phyloP scores from a whole-genome alignment of 2,329 filamentous ascomycete genomes.

The Monilinia laxa region DNA sequence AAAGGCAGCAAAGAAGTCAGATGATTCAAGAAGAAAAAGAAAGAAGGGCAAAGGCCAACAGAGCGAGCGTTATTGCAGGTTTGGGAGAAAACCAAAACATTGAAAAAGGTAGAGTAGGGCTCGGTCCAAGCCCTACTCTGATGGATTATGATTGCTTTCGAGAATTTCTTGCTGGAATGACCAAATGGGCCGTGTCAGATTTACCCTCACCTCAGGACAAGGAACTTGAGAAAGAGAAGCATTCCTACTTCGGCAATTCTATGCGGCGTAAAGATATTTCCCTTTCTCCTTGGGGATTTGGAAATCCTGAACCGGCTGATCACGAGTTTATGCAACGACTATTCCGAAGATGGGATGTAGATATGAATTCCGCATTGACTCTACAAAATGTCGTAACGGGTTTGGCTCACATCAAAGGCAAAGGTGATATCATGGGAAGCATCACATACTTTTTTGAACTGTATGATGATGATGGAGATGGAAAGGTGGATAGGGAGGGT shows the following conservation, averaged over 20 bases:
- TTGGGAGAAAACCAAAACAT: constrained; percentile 51
- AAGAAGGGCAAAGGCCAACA: constrained; percentile 62
- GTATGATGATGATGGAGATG: constrained; percentile 90
- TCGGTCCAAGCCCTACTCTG: constrained; percentile 83
- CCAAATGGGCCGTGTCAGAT: constrained; percentile 92
- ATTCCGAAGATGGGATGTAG: constrained; percentile 84
- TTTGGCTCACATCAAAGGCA: constrained; percentile 86
- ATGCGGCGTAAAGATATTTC: constrained; percentile 44
- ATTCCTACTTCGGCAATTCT: constrained; percentile 61
- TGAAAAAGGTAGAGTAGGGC: constrained; percentile 81
- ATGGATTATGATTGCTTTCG: constrained; percentile 98
- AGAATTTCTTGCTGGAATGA: constrained; percentile 85
- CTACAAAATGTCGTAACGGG: constrained; percentile 91
- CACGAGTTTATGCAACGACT: constrained; percentile 91
- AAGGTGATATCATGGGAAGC: constrained; percentile 93
- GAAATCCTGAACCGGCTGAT: constrained; percentile 71
- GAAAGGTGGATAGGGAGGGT: constrained; percentile 89
- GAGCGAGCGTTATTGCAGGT: constrained; percentile 48
- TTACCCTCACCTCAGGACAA: constrained; percentile 61
- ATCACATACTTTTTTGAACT: constrained; percentile 98
- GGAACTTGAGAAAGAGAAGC: constrained; percentile 52
- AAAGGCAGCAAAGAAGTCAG: constrained; percentile 79
- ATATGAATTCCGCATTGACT: constrained; percentile 73
- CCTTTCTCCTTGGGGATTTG: constrained; percentile 54
- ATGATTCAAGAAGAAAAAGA: constrained; percentile 75